Conservation (phyloP, 2,329 filamentous ascomycete species). For the Kalaharituber pfeilii region DNA sequence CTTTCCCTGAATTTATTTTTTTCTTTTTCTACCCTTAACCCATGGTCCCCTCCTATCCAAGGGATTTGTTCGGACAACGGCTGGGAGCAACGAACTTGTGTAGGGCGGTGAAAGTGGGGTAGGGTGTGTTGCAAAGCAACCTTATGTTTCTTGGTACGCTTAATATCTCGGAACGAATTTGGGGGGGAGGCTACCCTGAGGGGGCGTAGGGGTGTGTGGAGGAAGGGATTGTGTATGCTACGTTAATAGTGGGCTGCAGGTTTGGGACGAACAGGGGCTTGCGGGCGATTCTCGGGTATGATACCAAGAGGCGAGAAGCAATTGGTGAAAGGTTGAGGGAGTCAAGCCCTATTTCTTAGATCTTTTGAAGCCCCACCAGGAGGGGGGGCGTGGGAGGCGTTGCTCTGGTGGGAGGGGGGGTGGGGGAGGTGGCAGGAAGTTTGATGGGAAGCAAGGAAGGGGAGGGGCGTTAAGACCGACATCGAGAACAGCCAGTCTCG, state of each 20-base stretch:
- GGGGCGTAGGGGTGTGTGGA: neutral
- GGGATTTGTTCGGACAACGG: neutral
- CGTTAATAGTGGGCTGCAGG: neutral
- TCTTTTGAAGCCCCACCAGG: neutral
- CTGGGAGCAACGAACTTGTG: neutral
- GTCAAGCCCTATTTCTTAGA: neutral
- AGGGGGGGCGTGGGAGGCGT: neutral
- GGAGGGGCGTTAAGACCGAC: too few species aligned
- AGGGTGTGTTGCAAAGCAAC: neutral
- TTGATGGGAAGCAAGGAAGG: too few species aligned
- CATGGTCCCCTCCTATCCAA: neutral
- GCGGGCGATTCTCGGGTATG: neutral
- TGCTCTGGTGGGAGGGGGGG: neutral
- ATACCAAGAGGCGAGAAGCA: neutral
- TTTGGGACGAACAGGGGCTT: neutral
- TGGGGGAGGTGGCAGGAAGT: too few species aligned
- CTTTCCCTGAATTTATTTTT: neutral
- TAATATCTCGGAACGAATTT: neutral
- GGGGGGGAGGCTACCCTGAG: neutral
- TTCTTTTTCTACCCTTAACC: neutral
- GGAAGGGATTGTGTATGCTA: neutral
- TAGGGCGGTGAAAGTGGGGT: neutral
- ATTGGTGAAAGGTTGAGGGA: neutral
- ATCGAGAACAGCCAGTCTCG: too few species aligned
- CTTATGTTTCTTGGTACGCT: neutral